Evolutionary conservation across 352 stramenopile genomes (phyloP).

Genomic region (Globisporangium cylindrosporum): DNA sequence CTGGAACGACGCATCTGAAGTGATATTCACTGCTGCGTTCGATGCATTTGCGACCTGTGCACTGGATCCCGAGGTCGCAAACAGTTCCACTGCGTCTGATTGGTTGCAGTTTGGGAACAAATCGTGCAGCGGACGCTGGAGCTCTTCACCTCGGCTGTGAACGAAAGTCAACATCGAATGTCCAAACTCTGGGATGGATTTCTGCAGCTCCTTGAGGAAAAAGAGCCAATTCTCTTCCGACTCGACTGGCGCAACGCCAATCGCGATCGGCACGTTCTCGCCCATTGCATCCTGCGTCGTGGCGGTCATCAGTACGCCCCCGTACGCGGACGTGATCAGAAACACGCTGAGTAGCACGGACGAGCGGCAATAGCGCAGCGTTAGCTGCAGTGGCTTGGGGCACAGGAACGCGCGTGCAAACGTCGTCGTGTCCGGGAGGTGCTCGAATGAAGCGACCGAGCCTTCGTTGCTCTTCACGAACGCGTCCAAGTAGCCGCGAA

Average conservation of each 20-base stretch:
- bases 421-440: slow-evolving; percentile 34
- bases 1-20: slow-evolving; percentile 37
- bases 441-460: slow-evolving; percentile 64
- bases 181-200: slow-evolving; percentile 59
- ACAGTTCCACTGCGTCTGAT: slow-evolving; percentile 59
- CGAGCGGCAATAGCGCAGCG: slow-evolving; percentile 56
- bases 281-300: slow-evolving; percentile 76
- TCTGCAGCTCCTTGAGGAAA: slow-evolving; percentile 56
- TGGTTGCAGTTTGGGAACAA: slow-evolving; percentile 58
- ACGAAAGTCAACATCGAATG: slow-evolving; percentile 50
- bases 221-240: slow-evolving; percentile 62
- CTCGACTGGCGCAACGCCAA: slow-evolving; percentile 52
- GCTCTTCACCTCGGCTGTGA: slow-evolving; percentile 58
- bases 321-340: slow-evolving; percentile 60
- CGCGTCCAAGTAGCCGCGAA: slow-evolving; percentile 57
- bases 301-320: slow-evolving; percentile 64
- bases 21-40: slow-evolving; percentile 14
- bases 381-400: slow-evolving; percentile 50
- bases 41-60: background rate
- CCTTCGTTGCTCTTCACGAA: slow-evolving; percentile 58
- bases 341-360: slow-evolving; percentile 69
- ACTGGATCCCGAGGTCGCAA: slow-evolving; percentile 24
- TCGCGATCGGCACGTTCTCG: slow-evolving; percentile 66
- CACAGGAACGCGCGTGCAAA: slow-evolving; percentile 71
- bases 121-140: slow-evolving; percentile 34